Evolutionary conservation across 176 grass and related monocot genomes (phyloP).

Genomic region (Puccinellia tenuiflora): DNA sequence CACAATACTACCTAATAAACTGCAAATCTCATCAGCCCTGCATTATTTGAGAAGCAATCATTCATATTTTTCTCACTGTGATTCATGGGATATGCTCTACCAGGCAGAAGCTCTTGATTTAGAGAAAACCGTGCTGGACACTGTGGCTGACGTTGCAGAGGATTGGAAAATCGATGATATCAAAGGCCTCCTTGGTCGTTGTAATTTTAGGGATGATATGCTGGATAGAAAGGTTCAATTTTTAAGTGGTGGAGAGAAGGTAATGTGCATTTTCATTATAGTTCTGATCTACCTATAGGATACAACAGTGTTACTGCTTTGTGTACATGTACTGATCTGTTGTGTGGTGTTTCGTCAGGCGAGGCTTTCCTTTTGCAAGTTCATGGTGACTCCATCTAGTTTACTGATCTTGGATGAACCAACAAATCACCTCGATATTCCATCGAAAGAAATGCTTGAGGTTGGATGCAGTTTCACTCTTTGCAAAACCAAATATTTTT

Average conservation of each 20-base stretch:
- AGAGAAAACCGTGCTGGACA: conserved; percentile 89
- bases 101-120: conserved; percentile 98
- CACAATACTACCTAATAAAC: neutral
- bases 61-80: neutral
- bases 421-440: conserved; percentile 98
- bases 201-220: conserved; percentile 96
- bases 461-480: conserved; percentile 28
- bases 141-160: conserved; percentile 84
- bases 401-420: conserved; percentile 95
- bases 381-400: conserved; percentile 98
- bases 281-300: neutral
- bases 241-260: conserved; percentile 99
- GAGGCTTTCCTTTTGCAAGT: conserved; percentile 97
- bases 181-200: conserved; percentile 97
- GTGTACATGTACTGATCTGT: conserved; percentile 8
- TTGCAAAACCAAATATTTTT: conserved; percentile 9
- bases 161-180: conserved; percentile 91
- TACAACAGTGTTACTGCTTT: neutral
- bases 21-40: neutral
- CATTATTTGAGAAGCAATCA: conserved; percentile 1
- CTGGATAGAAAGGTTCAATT: conserved; percentile 82
- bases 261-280: conserved; percentile 18
- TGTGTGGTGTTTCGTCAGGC: conserved; percentile 44
- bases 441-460: conserved; percentile 99
- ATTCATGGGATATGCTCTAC: conserved; percentile 25